Conservation (phyloP, 768 basidiomycete genomes). For the Pleurotus citrinopileatus region DNA sequence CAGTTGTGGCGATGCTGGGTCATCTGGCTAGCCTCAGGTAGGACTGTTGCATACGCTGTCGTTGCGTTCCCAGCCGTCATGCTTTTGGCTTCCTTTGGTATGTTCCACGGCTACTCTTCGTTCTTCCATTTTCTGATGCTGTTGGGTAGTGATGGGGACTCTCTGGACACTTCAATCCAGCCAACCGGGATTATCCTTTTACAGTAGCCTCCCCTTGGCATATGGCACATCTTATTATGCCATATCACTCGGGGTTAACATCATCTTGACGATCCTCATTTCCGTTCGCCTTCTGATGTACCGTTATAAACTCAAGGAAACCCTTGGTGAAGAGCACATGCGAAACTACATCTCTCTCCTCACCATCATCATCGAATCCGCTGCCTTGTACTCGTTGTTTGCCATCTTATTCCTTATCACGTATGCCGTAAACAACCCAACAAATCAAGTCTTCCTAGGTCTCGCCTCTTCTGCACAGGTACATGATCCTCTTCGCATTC, state of each 20-base stretch:
- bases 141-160: constrained; percentile 33
- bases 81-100: constrained; percentile 28
- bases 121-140: neutral
- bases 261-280: constrained; percentile 39
- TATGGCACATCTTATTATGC: constrained; percentile 37
- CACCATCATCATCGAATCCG: constrained; percentile 40
- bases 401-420: constrained; percentile 38
- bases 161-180: constrained; percentile 41
- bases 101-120: neutral
- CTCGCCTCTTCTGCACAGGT: constrained; percentile 34
- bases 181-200: constrained; percentile 37
- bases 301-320: constrained; percentile 24
- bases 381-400: constrained; percentile 39
- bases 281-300: constrained; percentile 30
- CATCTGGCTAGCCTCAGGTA: constrained; percentile 38
- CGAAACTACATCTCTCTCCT: constrained; percentile 33
- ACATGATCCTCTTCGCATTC: neutral
- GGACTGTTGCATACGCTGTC: constrained; percentile 25
- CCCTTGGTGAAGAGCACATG: constrained; percentile 31
- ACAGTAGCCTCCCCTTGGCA: constrained; percentile 30
- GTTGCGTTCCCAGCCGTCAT: constrained; percentile 33
- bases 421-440: constrained; percentile 36
- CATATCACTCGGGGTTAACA: constrained; percentile 38
- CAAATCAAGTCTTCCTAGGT: constrained; percentile 36
- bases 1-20: constrained; percentile 48